Evolutionary conservation across 306 rosid genomes (phyloP).

Genomic region (Cucurbita ficifolia): DNA sequence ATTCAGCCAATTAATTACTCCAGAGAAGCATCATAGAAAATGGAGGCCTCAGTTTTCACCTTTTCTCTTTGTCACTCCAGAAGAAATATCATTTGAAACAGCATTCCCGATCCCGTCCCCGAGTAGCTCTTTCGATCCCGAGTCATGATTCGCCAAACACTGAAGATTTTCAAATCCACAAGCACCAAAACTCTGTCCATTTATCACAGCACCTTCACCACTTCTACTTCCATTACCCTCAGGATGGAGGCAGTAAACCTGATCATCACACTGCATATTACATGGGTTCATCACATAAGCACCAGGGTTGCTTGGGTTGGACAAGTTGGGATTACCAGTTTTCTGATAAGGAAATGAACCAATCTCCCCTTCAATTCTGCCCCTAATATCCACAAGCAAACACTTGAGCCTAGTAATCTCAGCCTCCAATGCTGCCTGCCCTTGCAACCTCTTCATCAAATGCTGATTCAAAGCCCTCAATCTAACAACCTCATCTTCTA

Average conservation of each 20-base stretch:
- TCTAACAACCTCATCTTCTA: constrained; percentile 78
- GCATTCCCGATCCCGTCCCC: constrained; percentile 32
- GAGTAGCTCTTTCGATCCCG: constrained; percentile 37
- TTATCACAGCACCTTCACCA: constrained; percentile 21
- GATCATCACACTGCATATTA: constrained; percentile 68
- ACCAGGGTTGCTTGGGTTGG: constrained; percentile 7
- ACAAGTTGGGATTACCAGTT: constrained; percentile 24
- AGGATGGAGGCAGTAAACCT: constrained; percentile 53
- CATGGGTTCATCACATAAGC: constrained; percentile 72
- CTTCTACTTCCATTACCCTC: constrained; percentile 31
- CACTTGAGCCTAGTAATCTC: constrained; percentile 85
- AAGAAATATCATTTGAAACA: constrained; percentile 21
- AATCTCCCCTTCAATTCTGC: constrained; percentile 94
- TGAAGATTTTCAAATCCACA: constrained; percentile 81
- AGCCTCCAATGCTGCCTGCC: constrained; percentile 76
- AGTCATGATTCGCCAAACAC: constrained; percentile 48
- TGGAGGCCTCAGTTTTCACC: neutral
- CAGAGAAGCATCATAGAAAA: neutral
- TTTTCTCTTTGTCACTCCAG: constrained; percentile 27
- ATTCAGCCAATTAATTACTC: neutral
- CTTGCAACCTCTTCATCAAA: constrained; percentile 68
- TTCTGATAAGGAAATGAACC: constrained; percentile 88
- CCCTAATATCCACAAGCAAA: constrained; percentile 85
- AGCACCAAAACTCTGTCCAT: constrained; percentile 36
- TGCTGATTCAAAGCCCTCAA: constrained; percentile 73